phyloP scores from a whole-genome alignment of 345 rosid species.

The Euphorbia lathyris region DNA sequence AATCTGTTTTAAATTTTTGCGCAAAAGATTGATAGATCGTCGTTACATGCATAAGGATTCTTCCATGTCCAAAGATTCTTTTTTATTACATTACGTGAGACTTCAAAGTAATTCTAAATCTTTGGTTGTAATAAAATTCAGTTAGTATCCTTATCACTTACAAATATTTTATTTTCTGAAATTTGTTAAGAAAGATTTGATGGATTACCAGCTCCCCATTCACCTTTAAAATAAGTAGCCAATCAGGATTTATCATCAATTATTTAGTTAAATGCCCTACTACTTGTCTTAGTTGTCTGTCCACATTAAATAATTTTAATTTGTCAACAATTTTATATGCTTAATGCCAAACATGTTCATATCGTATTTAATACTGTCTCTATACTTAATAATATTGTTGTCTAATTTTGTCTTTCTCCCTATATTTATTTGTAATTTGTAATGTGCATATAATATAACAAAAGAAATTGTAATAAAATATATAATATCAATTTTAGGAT shows the following conservation, averaged over 20 bases:
- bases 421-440: not conserved
- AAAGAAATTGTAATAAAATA: too few relatives aligned
- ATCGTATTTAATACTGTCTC: not conserved
- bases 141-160: not conserved
- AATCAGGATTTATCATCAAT: not conserved
- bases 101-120: not conserved
- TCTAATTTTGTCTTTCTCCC: not conserved
- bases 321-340: not conserved
- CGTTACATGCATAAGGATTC: not conserved
- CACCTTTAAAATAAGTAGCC: not conserved
- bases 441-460: too few relatives aligned
- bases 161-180: not conserved
- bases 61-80: not conserved
- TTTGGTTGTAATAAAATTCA: not conserved
- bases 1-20: not conserved
- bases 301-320: not conserved
- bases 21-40: not conserved
- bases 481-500: too few relatives aligned
- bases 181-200: slow-evolving; percentile 3
- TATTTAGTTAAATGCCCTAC: not conserved
- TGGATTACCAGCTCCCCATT: not conserved
- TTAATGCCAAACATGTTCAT: not conserved
- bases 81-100: not conserved
- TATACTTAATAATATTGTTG: not conserved
- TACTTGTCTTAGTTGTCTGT: not conserved